Conservation (phyloP, 2,329 filamentous ascomycete species). For the Ophiostoma sp. region DNA sequence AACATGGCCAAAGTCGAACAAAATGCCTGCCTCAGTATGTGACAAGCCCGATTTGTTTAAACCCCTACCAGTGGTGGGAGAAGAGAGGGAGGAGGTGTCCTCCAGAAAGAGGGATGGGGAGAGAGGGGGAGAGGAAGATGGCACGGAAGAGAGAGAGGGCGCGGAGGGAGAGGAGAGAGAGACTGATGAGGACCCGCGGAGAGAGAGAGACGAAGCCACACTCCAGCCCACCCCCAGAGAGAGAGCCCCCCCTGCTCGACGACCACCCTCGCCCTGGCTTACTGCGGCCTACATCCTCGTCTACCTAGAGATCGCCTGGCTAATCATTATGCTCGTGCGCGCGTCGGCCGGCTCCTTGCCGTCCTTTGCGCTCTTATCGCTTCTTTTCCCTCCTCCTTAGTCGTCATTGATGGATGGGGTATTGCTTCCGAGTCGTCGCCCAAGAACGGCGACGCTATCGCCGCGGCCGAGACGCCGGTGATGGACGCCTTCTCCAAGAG, state of each 20-base stretch:
- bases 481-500: constrained; percentile 90
- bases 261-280: constrained; percentile 33
- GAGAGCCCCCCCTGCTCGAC: constrained; percentile 13
- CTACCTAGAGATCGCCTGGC: constrained; percentile 54
- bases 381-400: constrained; percentile 39
- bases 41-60: constrained; percentile 21
- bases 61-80: constrained; percentile 20
- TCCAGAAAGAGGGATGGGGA: not conserved
- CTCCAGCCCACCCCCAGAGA: not conserved
- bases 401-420: constrained; percentile 99
- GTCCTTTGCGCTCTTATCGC: not conserved
- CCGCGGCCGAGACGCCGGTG: constrained; percentile 82
- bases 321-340: constrained; percentile 52
- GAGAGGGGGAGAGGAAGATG: not conserved
- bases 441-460: constrained; percentile 89
- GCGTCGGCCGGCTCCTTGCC: constrained; percentile 28
- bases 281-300: constrained; percentile 50
- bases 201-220: constrained; percentile 11
- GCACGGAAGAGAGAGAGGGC: not conserved
- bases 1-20: constrained; percentile 53
- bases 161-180: constrained; percentile 24
- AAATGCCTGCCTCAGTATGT: constrained; percentile 59
- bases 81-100: constrained; percentile 37
- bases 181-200: not conserved
- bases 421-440: constrained; percentile 74